Base-by-base conservation (phyloP, 1,284 basidiomycete species). In the Malassezia sp. region DNA sequence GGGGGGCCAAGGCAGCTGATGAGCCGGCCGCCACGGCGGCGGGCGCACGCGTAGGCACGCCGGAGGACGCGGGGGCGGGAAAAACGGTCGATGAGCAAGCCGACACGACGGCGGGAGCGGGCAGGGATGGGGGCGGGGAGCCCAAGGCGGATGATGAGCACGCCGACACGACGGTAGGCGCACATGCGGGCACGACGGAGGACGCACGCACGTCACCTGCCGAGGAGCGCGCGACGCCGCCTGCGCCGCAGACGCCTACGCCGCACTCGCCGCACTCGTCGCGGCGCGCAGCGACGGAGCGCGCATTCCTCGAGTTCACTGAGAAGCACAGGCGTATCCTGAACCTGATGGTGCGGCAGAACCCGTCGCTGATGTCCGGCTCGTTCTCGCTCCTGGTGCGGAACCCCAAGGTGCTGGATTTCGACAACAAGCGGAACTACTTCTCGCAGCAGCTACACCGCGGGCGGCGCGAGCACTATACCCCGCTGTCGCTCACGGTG, bases 371-470 rank as follows among this genome's bases (percentile, higher is more conserved):
- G 29, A 91, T 99, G 85, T 89, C 86, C 57, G 93, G 93, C 10
- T 93, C 89, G 1, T 99, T 99, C 77, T 88, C 90, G 12, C 77
- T 99, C 2, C 77, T 99, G 46, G 85, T 97, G 27, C 82, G 90
- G 72, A 97, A 99, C 64, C 84, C 93, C 38, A 83, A 87, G 34
- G 89, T 97, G 20, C 79, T 99, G 50, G 93, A 97, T 75, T 99
- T 99, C 71, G 93, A 97, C 76, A 97, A 97, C 80, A 97, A 97
- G 75, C 81, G 93, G 43, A 93, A 90, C 66, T 97, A 91, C 76
- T 97, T 97, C 76, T 84, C 81, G 55, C 91, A 96, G 72, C 89
- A 96, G 71, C 78, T 97, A 14, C 89, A 93, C 71, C 82, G 85
- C 42, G 83, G 59, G 5, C 57, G 79, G 28, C 79, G 85, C 21